Evolutionary conservation across 306 rosid species (phyloP).

Genomic region (Citrullus colocynthis): DNA sequence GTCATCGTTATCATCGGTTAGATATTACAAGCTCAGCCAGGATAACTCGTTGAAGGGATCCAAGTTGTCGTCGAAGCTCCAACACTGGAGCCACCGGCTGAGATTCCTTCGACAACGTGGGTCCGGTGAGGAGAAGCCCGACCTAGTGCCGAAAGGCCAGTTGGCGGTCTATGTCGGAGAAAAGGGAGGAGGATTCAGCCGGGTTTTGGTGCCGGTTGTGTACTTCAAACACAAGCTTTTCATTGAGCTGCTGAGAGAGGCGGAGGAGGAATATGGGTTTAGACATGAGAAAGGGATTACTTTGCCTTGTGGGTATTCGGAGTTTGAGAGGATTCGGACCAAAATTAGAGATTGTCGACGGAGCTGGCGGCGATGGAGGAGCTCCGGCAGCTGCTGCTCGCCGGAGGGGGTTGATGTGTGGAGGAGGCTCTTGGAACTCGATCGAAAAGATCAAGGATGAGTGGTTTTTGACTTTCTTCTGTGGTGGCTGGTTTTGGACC

Average conservation of each 20-base stretch:
- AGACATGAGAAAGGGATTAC: slow-evolving; percentile 71
- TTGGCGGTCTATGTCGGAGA: slow-evolving; percentile 80
- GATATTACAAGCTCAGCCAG: not conserved
- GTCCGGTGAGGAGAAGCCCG: slow-evolving; percentile 13
- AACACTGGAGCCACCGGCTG: slow-evolving; percentile 41
- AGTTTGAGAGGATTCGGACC: slow-evolving; percentile 64
- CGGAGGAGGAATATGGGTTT: slow-evolving; percentile 67
- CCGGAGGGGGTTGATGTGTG: not conserved
- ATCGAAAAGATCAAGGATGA: not conserved
- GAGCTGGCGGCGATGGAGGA: slow-evolving; percentile 16
- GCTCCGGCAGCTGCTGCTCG: slow-evolving; percentile 6
- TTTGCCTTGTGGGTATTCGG: slow-evolving; percentile 61
- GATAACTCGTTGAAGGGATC: not conserved
- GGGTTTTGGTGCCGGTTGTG: slow-evolving; percentile 75
- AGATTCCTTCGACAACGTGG: slow-evolving; percentile 8
- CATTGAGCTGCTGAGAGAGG: slow-evolving; percentile 45
- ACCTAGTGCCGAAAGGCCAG: slow-evolving; percentile 70
- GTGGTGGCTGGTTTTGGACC: not conserved
- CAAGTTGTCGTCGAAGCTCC: slow-evolving; percentile 23
- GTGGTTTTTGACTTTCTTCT: not conserved
- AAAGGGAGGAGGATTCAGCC: slow-evolving; percentile 46
- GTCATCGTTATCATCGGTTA: not conserved
- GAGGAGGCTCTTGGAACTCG: not conserved
- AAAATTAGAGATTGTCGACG: slow-evolving; percentile 29
- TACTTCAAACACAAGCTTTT: slow-evolving; percentile 81